Percentiles rank a stretch among this genome's conserved stretches.
Conservation (phyloP, 2,329 filamentous ascomycete genomes). For the Fusarium oxysporum region DNA sequence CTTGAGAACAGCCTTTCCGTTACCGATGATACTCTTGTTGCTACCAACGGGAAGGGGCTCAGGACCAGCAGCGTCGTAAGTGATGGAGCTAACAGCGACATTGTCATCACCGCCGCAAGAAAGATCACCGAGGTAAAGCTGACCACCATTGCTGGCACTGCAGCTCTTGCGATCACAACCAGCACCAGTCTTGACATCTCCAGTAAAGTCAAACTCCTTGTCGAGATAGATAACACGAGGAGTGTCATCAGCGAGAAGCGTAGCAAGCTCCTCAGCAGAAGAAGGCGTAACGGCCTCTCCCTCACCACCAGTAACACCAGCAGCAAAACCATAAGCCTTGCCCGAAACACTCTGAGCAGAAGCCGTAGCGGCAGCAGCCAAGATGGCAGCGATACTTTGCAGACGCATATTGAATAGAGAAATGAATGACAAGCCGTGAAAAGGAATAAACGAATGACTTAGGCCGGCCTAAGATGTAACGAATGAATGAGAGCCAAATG, state of each 20-base stretch:
- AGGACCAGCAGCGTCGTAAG: slow-evolving; percentile 45
- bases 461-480: slow-evolving; percentile 10
- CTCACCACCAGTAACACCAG: slow-evolving; percentile 62
- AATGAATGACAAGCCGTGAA: background rate
- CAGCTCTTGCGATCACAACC: slow-evolving; percentile 48
- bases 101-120: slow-evolving; percentile 44
- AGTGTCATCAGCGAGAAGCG: slow-evolving; percentile 44
- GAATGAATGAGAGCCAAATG: background rate
- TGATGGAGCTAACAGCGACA: slow-evolving; percentile 41
- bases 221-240: slow-evolving; percentile 43
- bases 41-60: slow-evolving; percentile 41
- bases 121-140: slow-evolving; percentile 45
- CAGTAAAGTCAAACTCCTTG: slow-evolving; percentile 46
- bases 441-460: slow-evolving; percentile 7
- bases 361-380: slow-evolving; percentile 36
- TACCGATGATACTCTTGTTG: slow-evolving; percentile 47
- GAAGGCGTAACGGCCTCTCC: slow-evolving; percentile 58
- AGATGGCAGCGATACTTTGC: slow-evolving; percentile 7
- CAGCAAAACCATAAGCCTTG: slow-evolving; percentile 47
- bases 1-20: slow-evolving; percentile 44
- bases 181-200: slow-evolving; percentile 35
- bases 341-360: slow-evolving; percentile 47
- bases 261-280: slow-evolving; percentile 57
- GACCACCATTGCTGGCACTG: slow-evolving; percentile 44
- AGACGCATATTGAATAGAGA: slow-evolving; percentile 4